These are phyloP conservation scores for Linum tenue DNA, from an alignment of 345 rosid species.

Conservation along the genomic window DNA sequence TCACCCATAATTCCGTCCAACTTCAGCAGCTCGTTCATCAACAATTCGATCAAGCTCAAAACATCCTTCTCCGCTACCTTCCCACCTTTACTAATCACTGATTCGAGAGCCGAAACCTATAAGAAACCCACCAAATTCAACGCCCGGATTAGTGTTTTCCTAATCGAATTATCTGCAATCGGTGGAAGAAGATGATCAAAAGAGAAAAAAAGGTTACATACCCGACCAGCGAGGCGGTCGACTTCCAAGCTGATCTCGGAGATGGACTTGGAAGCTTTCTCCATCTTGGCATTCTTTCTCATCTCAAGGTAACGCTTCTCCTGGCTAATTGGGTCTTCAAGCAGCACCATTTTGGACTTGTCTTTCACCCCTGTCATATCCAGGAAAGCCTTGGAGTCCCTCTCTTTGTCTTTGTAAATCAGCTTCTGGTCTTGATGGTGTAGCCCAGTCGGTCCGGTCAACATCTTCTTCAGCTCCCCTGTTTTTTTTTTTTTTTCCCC, in stretches of 20 bases:
- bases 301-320: conserved; percentile 23
- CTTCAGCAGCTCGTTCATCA: conserved; percentile 92
- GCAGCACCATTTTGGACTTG: conserved; percentile 20
- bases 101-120: conserved; percentile 79
- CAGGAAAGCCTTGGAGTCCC: conserved; percentile 20
- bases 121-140: neutral
- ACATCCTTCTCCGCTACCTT: conserved; percentile 68
- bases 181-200: neutral
- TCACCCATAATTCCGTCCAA: conserved; percentile 42
- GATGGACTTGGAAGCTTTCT: conserved; percentile 15
- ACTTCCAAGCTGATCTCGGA: conserved; percentile 17
- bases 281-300: conserved; percentile 19
- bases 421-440: conserved; percentile 24
- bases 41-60: conserved; percentile 51
- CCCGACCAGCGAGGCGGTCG: conserved; percentile 15
- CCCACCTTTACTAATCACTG: conserved; percentile 61
- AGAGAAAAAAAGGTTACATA: neutral
- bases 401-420: conserved; percentile 24
- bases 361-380: conserved; percentile 20
- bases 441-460: conserved; percentile 18
- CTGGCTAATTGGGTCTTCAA: conserved; percentile 20
- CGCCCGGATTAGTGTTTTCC: too few relatives aligned
- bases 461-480: conserved; percentile 27
- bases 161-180: neutral
- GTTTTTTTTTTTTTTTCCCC: neutral